A percentile compares a stretch with the other conserved stretches of the same genome.
phyloP scores from a whole-genome alignment of 108 stramenopile species.

The Skeletonema tropicum region DNA sequence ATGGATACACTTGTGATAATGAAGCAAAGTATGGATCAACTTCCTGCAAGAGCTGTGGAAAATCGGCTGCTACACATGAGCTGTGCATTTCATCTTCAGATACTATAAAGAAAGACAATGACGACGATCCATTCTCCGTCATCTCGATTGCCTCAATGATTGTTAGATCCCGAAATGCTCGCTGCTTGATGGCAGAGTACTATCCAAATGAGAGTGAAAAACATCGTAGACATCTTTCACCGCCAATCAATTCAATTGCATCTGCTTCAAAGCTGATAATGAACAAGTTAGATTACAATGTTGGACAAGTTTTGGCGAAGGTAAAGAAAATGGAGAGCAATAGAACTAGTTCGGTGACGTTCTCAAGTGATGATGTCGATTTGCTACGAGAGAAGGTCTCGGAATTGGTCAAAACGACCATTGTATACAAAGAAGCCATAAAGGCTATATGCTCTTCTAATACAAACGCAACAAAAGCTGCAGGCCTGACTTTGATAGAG shows the following conservation, averaged over 20 bases:
- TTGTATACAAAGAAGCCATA: conserved; percentile 27
- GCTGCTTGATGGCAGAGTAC: conserved; percentile 42
- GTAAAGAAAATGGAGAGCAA: conserved; percentile 31
- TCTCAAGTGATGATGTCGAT: conserved; percentile 21
- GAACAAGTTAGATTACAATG: conserved; percentile 15
- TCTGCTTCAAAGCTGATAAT: conserved; percentile 24
- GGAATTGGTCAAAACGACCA: conserved; percentile 15
- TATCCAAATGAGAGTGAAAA: conserved; percentile 19
- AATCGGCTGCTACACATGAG: conserved; percentile 34
- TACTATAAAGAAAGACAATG: not conserved
- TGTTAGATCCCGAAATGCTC: conserved; percentile 29
- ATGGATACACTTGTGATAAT: conserved; percentile 12
- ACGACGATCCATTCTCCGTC: not conserved
- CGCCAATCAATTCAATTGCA: conserved; percentile 31
- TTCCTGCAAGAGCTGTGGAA: conserved; percentile 25
- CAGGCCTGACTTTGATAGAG: conserved; percentile 17
- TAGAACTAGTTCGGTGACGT: not conserved
- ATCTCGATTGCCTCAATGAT: conserved; percentile 31
- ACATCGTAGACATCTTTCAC: conserved; percentile 5
- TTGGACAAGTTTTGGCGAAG: conserved; percentile 17
- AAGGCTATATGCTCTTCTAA: not conserved
- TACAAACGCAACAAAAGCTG: not conserved
- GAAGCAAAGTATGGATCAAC: conserved; percentile 20
- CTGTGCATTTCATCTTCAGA: conserved; percentile 19
- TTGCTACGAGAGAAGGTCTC: conserved; percentile 34